Evolutionary conservation across 2,329 filamentous ascomycete species (phyloP), one percentile per base, ranked within the genome.

Genomic region (Pseudogymnoascus sp.): DNA sequence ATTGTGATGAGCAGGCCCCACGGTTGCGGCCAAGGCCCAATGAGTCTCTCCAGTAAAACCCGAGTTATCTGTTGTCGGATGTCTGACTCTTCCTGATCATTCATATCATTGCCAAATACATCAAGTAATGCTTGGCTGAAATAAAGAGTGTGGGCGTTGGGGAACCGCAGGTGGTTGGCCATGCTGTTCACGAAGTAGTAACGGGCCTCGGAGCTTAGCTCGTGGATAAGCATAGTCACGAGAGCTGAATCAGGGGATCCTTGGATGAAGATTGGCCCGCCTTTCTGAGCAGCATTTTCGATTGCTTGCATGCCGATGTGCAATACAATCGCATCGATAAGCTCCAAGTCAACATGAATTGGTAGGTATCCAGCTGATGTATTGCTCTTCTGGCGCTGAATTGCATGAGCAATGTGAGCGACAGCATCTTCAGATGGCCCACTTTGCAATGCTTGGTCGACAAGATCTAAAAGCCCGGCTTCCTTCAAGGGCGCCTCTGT

Each of bases 1-100:
- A 96, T 83, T 37, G 92, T 93, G 66, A 93, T 88, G 73, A 97
- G 88, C 46, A 99, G 79, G 11, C 96, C 96, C 93, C 93, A 98
- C 16, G 96, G 93, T 74, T 98, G 93, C 61, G 93, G 93, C 78
- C 93, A 91, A 74, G 91, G 91, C 22, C 91, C 89, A 65, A 96
- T 85, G 56, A 97, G 80, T 59, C 95, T 86, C 80, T 99, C 95
- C 38, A 97, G 81, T 53, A 99, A 79, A 24, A 97, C 87, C 56
- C 93, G 86, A 61, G 91, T 91, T 64, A 99, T 93, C 74, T 96
- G 91, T 77, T 98, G 89, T 37, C 93, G 90, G 59, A 97, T 87
- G 66, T 92, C 89, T 1, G 82, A 83, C 70, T 93, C 90, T 71
- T 95, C 90, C 14, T 89, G 86, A 69, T 89, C 87, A 73, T 77